Evolutionary conservation across 2,329 filamentous ascomycete genomes (phyloP), one percentile per base, ranked within the genome.

Genomic region (Grosmannia clavigera): DNA sequence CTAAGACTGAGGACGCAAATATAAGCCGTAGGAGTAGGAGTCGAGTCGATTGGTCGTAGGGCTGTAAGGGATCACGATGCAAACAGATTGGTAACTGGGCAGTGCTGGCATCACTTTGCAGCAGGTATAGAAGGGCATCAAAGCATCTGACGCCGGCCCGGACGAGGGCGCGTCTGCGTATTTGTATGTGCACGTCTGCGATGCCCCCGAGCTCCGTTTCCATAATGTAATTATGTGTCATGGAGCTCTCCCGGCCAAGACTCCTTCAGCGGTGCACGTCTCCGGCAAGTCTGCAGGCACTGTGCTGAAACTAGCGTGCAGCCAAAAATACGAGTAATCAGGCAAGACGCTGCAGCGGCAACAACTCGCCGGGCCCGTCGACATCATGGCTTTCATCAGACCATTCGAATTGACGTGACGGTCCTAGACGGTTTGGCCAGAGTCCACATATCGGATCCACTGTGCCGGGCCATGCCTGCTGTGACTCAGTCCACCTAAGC

Each of bases 161-260:
- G 25, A 19, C 35, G 31, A 29, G 58, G 56, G 51, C 27, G 16
- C 35, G 57, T 40, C 58, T 29, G 9, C 16, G 57, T 65, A 66
- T 66, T 64, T 67, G 61, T 66, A 64, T 46, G 3, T 46, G 14
- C 12, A 16, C 61, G 58, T 50, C 48, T 46, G n/a, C 58, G 52
- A 51, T 61, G 51, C 48, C 52, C 16, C n/a, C 16, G 31, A 43
- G 60, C 58, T 54, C 58, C 22, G 53, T 66, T 68, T 67, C 60
- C 62, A 68, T 70, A 63, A 68, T 65, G 68, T 70, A 70, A 70
- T 70, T 68, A 67, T 69, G 66, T 70, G 68, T 68, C 68, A 69
- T 67, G 63, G 50, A 52, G 63, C 50, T 35, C 16, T 29, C 50
- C 33, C 22, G 31, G n/a, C 27, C 33, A 35, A 5, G 33, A 35